Conservation (phyloP, 306 rosid genomes). For the Prunus dulcis region DNA sequence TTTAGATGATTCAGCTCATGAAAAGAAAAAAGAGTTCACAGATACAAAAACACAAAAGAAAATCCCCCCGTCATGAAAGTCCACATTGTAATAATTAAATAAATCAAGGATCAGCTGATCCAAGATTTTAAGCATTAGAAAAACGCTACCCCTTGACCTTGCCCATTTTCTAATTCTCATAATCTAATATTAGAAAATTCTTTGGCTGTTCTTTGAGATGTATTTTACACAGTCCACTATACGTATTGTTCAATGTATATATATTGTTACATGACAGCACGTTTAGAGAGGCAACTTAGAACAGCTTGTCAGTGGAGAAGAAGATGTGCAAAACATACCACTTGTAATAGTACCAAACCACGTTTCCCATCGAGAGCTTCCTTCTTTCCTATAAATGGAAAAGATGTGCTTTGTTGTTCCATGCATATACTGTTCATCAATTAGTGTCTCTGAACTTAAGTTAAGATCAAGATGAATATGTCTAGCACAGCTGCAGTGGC, state of each 20-base stretch:
- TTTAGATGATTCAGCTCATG: no score
- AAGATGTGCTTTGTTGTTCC: neutral
- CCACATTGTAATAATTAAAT: neutral
- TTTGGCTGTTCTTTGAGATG: neutral
- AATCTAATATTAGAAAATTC: neutral
- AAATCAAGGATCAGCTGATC: neutral
- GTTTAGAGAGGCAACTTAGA: neutral
- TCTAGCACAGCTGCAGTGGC: neutral
- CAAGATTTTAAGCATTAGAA: neutral
- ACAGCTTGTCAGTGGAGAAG: neutral
- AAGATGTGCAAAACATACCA: conserved; percentile 11
- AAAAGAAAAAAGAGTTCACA: no score
- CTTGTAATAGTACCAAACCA: neutral
- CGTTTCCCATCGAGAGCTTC: neutral
- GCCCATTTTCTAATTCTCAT: neutral
- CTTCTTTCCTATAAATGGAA: neutral
- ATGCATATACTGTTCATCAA: neutral
- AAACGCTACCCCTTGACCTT: conserved; percentile 1
- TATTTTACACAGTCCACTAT: neutral
- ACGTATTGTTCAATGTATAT: neutral
- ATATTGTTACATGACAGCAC: neutral
- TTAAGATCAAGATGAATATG: conserved; percentile 4
- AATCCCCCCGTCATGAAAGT: neutral
- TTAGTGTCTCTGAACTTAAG: neutral
- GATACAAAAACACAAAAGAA: no score